These are phyloP conservation scores for Pugionium cornutum DNA, from an alignment of 345 rosid genomes.

Conservation along the genomic window DNA sequence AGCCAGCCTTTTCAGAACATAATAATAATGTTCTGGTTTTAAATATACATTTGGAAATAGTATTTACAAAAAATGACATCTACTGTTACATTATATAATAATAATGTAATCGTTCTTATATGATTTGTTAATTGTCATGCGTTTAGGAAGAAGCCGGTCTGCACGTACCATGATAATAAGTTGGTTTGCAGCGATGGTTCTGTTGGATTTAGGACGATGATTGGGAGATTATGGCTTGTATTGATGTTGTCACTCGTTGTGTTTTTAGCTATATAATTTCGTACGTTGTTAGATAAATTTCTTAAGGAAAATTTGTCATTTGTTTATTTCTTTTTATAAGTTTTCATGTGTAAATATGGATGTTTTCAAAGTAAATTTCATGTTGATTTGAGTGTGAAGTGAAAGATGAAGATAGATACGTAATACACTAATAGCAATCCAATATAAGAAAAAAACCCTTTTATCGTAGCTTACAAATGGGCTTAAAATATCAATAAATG, in stretches of 20 bases:
- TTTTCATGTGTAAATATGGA: background rate
- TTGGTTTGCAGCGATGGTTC: conserved; percentile 61
- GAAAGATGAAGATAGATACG: background rate
- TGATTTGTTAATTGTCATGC: background rate
- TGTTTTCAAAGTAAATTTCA: background rate
- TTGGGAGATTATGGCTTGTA: conserved; percentile 45
- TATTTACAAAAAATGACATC: no score
- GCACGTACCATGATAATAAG: conserved; percentile 72
- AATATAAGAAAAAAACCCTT: no score
- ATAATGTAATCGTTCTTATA: no score
- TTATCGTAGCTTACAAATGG: background rate
- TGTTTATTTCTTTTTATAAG: background rate
- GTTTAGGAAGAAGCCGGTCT: conserved; percentile 57
- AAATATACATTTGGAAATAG: no score
- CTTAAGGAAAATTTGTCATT: background rate
- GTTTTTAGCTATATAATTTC: conserved; percentile 18
- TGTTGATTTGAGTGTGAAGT: conserved; percentile 1
- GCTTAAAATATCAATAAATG: background rate
- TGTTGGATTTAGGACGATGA: conserved; percentile 36
- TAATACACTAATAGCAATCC: background rate
- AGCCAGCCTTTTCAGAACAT: background rate
- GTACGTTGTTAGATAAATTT: background rate
- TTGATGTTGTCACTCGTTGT: conserved; percentile 29
- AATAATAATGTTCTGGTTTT: no score
- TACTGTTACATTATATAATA: no score